Percentiles rank a stretch among this genome's conserved stretches.
These are phyloP conservation scores for Chenopodium berlandieri DNA, from an alignment of 148 eudicot genomes.

Conservation along the genomic window DNA sequence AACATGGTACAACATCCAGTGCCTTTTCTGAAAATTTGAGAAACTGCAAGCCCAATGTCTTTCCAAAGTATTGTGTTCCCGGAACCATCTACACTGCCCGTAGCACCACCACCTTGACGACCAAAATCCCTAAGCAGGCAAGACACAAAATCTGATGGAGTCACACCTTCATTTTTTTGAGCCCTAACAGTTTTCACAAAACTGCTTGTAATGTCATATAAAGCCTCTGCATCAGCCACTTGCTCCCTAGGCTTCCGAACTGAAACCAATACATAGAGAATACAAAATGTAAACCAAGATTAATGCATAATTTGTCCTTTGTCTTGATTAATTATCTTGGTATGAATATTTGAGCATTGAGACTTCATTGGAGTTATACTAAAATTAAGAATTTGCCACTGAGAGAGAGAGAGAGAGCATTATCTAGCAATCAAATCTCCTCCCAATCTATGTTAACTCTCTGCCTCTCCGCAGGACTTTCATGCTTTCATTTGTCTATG, in stretches of 20 bases:
- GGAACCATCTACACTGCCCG: slow-evolving; percentile 35
- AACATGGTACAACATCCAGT: slow-evolving; percentile 72
- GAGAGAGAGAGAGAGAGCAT: neutral
- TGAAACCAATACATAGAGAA: slow-evolving; percentile 27
- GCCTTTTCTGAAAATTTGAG: slow-evolving; percentile 53
- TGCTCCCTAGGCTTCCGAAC: slow-evolving; percentile 90
- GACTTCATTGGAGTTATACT: neutral
- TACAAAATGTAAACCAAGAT: neutral
- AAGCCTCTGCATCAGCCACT: slow-evolving; percentile 93
- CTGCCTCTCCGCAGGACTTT: neutral
- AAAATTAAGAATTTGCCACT: neutral
- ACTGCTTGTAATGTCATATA: slow-evolving; percentile 63
- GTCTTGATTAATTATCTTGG: neutral
- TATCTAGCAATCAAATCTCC: neutral
- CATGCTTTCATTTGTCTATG: neutral
- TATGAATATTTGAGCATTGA: neutral
- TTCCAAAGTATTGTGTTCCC: slow-evolving; percentile 55
- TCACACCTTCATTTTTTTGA: slow-evolving; percentile 56
- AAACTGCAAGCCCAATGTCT: slow-evolving; percentile 60
- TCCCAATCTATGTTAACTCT: neutral
- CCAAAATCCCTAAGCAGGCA: slow-evolving; percentile 56
- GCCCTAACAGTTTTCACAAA: slow-evolving; percentile 64
- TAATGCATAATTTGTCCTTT: neutral
- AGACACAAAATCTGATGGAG: slow-evolving; percentile 64
- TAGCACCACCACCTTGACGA: slow-evolving; percentile 48